Conservation (phyloP, 306 rosid species). For the Comarum palustre region DNA sequence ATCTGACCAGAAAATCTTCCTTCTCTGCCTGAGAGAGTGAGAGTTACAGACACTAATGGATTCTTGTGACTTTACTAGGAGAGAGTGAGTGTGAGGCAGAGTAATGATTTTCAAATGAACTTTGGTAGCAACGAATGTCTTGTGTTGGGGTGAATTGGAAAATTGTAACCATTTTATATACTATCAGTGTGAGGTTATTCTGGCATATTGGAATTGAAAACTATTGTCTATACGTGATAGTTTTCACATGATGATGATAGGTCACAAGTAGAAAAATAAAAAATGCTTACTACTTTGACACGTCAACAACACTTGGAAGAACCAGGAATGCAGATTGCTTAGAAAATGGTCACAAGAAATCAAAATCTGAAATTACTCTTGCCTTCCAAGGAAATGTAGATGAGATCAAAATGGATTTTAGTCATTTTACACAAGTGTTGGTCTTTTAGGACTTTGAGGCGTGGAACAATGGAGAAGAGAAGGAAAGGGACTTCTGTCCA, state of each 20-base stretch:
- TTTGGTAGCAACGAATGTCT: background rate
- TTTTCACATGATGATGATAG: background rate
- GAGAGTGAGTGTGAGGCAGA: background rate
- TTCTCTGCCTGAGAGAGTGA: background rate
- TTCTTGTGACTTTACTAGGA: background rate
- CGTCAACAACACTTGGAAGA: constrained; percentile 2
- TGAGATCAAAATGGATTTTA: background rate
- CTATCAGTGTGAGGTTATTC: too few relatives aligned
- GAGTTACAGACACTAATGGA: background rate
- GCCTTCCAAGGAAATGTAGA: background rate
- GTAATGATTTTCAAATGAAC: background rate
- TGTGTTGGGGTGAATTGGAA: background rate
- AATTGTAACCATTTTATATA: background rate
- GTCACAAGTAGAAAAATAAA: background rate
- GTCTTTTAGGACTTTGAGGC: background rate
- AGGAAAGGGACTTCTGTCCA: background rate
- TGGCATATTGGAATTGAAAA: background rate
- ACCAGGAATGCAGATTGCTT: background rate
- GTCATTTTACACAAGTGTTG: background rate
- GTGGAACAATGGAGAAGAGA: background rate
- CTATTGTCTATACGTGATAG: background rate
- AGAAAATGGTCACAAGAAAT: constrained; percentile 3
- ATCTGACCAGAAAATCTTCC: constrained; percentile 8
- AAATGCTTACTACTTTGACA: background rate
- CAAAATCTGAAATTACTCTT: background rate